These are phyloP conservation scores for Piper betle DNA, from an alignment of 164 flowering plant genomes.

Conservation along the genomic window DNA sequence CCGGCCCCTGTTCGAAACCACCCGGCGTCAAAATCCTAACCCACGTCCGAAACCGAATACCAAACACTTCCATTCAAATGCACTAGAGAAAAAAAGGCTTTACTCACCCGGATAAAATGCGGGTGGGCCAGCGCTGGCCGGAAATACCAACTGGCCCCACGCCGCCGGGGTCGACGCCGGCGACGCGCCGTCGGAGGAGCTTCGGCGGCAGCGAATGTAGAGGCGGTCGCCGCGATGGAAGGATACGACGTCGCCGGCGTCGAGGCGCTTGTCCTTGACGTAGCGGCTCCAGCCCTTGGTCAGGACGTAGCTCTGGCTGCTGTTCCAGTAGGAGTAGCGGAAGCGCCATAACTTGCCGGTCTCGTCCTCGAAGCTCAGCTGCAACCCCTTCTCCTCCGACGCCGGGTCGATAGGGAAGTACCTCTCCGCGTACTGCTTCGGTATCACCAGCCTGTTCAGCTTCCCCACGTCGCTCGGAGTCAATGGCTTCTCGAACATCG, in stretches of 20 bases:
- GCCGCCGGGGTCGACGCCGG: too few relatives aligned
- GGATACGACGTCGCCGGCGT: conserved; percentile 70
- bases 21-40: too few relatives aligned
- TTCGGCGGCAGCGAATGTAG: conserved; percentile 64
- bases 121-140: too few relatives aligned
- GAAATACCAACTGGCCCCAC: too few relatives aligned
- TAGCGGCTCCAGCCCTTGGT: conserved; percentile 95
- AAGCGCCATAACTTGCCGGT: conserved; percentile 64
- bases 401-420: conserved; percentile 54
- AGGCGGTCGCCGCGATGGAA: conserved; percentile 37
- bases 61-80: not conserved
- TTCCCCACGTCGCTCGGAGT: conserved; percentile 97
- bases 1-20: conserved; percentile 8
- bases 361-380: conserved; percentile 78
- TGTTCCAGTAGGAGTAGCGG: conserved; percentile 89
- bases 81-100: not conserved
- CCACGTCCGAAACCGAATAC: too few relatives aligned
- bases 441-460: conserved; percentile 88
- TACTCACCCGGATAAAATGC: too few relatives aligned
- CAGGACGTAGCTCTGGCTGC: conserved; percentile 90
- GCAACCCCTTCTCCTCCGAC: conserved; percentile 42
- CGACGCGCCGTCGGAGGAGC: conserved; percentile 21
- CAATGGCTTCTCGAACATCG: conserved; percentile 76
- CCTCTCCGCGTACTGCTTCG: conserved; percentile 91
- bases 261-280: conserved; percentile 79